A percentile compares a stretch with the other conserved stretches of the same genome.
Evolutionary conservation across 306 rosid genomes (phyloP).

Genomic region (Acacia crassicarpa): DNA sequence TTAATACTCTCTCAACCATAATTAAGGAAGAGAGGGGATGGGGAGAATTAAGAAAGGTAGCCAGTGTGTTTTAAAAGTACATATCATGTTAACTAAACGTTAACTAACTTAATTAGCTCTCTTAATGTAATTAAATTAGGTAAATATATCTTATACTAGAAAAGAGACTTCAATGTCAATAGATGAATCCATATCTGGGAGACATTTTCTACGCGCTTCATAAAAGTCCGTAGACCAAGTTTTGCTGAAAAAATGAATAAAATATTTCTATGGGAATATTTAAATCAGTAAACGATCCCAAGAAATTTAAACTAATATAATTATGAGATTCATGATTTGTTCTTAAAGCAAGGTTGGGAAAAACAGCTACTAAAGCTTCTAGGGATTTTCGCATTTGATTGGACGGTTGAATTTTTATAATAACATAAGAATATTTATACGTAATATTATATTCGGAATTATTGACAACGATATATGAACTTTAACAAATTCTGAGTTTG

Average conservation of each 20-base stretch:
- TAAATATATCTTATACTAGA: too few relatives aligned
- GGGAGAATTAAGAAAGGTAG: too few relatives aligned
- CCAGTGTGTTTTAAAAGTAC: too few relatives aligned
- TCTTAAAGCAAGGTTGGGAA: constrained; percentile 62
- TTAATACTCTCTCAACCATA: too few relatives aligned
- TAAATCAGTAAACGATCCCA: constrained; percentile 65
- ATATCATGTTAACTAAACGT: too few relatives aligned
- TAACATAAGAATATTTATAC: constrained; percentile 14
- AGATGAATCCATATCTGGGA: not conserved
- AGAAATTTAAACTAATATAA: constrained; percentile 42
- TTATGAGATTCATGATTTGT: constrained; percentile 65
- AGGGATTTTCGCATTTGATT: constrained; percentile 66
- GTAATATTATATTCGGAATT: constrained; percentile 32
- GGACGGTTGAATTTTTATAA: constrained; percentile 54
- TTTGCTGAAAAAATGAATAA: constrained; percentile 17
- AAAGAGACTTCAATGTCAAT: too few relatives aligned
- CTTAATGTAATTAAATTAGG: too few relatives aligned
- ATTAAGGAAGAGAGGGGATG: too few relatives aligned
- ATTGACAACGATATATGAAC: constrained; percentile 40
- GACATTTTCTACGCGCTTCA: constrained; percentile 49
- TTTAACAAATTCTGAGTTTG: constrained; percentile 27
- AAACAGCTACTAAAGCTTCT: constrained; percentile 61
- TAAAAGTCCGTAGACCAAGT: constrained; percentile 6
- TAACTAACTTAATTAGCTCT: too few relatives aligned
- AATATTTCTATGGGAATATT: constrained; percentile 38